Evolutionary conservation across 768 basidiomycete genomes (phyloP).

Genomic region (Naganishia friedmannii): DNA sequence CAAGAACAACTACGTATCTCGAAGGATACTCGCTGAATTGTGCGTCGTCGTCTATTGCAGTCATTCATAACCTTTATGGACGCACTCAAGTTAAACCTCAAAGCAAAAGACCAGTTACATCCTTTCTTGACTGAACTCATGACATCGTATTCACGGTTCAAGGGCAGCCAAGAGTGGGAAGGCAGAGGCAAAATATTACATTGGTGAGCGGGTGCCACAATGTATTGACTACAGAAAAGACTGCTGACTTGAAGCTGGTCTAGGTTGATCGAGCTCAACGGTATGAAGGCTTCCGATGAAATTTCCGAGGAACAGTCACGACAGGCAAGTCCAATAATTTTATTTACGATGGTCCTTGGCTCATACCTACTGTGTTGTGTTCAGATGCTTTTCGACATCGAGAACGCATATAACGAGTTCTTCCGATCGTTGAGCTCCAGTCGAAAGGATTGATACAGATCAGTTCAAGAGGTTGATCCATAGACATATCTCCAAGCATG

Average conservation of each 20-base stretch:
- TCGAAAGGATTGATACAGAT: slow-evolving; percentile 1
- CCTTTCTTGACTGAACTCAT: slow-evolving; percentile 94
- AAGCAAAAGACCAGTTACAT: slow-evolving; percentile 97
- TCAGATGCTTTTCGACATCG: slow-evolving; percentile 91
- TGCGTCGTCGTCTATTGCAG: slow-evolving; percentile 53
- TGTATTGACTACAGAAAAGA: slow-evolving; percentile 38
- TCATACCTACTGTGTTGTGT: not conserved
- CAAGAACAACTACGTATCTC: not conserved
- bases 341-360: not conserved
- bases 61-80: slow-evolving; percentile 99
- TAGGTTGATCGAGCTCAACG: slow-evolving; percentile 81
- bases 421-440: slow-evolving; percentile 55
- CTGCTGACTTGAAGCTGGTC: slow-evolving; percentile 56
- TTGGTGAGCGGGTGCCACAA: slow-evolving; percentile 60
- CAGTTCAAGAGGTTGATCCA: not conserved
- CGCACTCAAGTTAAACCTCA: slow-evolving; percentile 80
- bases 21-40: slow-evolving; percentile 6
- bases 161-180: slow-evolving; percentile 93
- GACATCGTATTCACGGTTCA: slow-evolving; percentile 87
- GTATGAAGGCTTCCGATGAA: slow-evolving; percentile 95
- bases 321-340: slow-evolving; percentile 60
- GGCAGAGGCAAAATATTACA: slow-evolving; percentile 87
- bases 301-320: slow-evolving; percentile 91
- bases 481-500: not conserved
- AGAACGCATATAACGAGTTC: slow-evolving; percentile 92